Base-by-base conservation (phyloP, 805 yeast genomes). In the Candida arabinofermentans region DNA sequence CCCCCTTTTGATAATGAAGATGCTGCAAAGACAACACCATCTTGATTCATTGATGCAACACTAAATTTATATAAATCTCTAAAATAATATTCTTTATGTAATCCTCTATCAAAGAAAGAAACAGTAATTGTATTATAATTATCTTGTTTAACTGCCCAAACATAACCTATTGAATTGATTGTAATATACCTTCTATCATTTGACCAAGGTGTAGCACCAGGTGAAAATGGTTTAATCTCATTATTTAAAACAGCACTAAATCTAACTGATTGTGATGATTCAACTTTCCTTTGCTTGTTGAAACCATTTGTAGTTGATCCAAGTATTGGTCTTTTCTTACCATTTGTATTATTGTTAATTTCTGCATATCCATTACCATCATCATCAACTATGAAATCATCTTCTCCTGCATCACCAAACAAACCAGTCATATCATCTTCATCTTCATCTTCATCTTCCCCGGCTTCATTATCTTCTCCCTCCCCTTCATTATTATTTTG, bases 131-230 rank as follows among this genome's bases (percentile, higher is more conserved):
- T 80, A 44, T 80, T 76, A 50, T 79, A 67, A 22, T 68, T 69
- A 18, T 74, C 80, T 46, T 72, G 79, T 39, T 75, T 73, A 10
- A 86, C 93, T 0, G 88, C 71, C 78, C 95, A 85, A 0, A 81
- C 83, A 57, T 86, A 86, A 0, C 97, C 99, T 23, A 80, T 66
- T 8, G 83, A 70, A 52, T 86, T 86, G 73, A 90, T 86, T 17
- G 88, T 79, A 31, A 91, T 64, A 54, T 88, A 90, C 40, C 96
- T 71, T 61, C 91, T 75, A 39, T 79, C 69, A 39, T 67, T 65
- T 24, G 64, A 62, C 83, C 90, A 89, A 0, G 96, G 96, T 0
- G 98, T 91, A 6, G 84, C 77, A 1, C 98, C 98, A 1, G 87
- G 85, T 3, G 95, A 87, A 51, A 80, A 83, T 0, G 96, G 90